Evolutionary conservation across 2,329 filamentous ascomycete species (phyloP), one percentile per base, ranked within the genome.

Genomic region (Cercospora nicotianae): DNA sequence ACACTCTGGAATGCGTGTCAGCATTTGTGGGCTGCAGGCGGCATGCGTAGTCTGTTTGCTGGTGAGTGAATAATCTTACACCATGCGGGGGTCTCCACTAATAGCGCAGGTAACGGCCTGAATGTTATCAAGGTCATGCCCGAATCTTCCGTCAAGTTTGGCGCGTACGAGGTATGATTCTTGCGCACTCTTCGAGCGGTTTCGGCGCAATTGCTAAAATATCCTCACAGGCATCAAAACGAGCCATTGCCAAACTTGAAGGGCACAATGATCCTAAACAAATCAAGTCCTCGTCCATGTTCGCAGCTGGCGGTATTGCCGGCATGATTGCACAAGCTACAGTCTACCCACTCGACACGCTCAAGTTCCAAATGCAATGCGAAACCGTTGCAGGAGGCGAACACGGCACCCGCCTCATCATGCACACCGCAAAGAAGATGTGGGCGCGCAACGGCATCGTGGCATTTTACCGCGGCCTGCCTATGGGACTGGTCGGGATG

Each of bases 71-170:
- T 23, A 10, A 31, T n/a, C 13, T 28, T 28, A 55, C 18, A 53
- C 12, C 23, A 28, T 28, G 39, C 13, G 39, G 10, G n/a, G n/a
- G 12, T 20, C 23, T 23, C 30, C 39, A 57, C 64, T 70, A 57
- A 66, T 30, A 30, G 16, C 13, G 7, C 74, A 96, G 94, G 95
- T 42, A 99, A 99, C 76, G 95, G 95, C 3, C 84, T 99, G 73
- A 99, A 99, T 74, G 93, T 99, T 2, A 80, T 97, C 76, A 99
- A 99, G 80, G 95, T 99, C 69, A 97, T 98, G 93, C 95, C 95
- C 0, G 95, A 99, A 82, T 97, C 94, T 30, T 94, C 95, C 28
- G 97, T 99, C 78, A 96, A 97, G 80, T 99, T 99, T 79, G 95
- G 95, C 68, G 94, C 94, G 20, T 99, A 97, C 77, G 95, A 99